Conservation (phyloP, 2,329 filamentous ascomycete genomes). For the Diaporthe sp. region DNA sequence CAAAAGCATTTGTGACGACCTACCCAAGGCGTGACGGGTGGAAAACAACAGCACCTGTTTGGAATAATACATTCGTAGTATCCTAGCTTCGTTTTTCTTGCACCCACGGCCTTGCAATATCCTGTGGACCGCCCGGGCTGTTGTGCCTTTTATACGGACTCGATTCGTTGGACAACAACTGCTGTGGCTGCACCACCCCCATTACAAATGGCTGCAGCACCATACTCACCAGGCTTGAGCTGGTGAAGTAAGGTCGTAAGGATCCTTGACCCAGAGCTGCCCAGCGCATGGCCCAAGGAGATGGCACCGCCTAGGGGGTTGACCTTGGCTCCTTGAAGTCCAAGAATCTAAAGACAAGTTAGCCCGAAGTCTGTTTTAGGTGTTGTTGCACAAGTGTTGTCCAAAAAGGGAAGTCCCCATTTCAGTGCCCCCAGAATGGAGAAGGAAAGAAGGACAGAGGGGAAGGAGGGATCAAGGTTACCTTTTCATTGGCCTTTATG, state of each 20-base stretch:
- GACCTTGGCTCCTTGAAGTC: constrained; percentile 82
- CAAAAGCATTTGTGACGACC: not conserved
- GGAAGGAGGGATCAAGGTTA: constrained; percentile 48
- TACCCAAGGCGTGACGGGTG: not conserved
- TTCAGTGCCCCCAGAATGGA: too few species aligned
- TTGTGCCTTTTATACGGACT: constrained; percentile 59
- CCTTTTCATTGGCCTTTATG: constrained; percentile 94
- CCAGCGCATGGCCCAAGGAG: constrained; percentile 90
- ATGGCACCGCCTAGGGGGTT: constrained; percentile 94
- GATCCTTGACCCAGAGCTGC: constrained; percentile 93
- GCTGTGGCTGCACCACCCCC: constrained; percentile 94
- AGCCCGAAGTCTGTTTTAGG: not conserved
- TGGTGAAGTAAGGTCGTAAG: constrained; percentile 92
- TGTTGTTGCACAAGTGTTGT: not conserved
- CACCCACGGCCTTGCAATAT: too few species aligned
- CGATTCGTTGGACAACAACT: constrained; percentile 88
- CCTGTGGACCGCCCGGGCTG: not conserved
- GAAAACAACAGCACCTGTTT: not conserved
- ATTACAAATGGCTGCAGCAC: constrained; percentile 96
- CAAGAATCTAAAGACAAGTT: constrained; percentile 73
- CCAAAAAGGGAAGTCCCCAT: not conserved
- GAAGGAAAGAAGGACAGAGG: not conserved
- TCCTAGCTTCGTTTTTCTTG: not conserved
- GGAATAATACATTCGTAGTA: not conserved
- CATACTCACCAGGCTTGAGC: constrained; percentile 91